Percentiles rank a stretch among this genome's conserved stretches.
These are phyloP conservation scores for Kodamaea kaohsiungensis DNA, from an alignment of 805 yeast species.

Conservation along the genomic window DNA sequence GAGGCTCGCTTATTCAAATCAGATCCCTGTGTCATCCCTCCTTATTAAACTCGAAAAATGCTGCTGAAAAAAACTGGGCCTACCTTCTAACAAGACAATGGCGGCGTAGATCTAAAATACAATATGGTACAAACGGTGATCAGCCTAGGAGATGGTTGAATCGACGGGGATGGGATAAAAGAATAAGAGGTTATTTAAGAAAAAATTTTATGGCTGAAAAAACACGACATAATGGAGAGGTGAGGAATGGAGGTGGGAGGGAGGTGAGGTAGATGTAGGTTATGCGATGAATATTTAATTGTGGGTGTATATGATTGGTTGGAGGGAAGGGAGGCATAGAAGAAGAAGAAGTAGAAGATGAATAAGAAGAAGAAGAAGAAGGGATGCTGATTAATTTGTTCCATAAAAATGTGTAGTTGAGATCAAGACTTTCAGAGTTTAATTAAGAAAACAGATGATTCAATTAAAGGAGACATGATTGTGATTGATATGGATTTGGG, in stretches of 20 bases:
- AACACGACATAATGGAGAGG: background rate
- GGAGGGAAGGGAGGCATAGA: too few species aligned
- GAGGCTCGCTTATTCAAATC: background rate
- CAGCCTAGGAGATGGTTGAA: background rate
- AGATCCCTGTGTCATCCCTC: constrained; percentile 2
- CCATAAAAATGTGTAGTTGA: too few species aligned
- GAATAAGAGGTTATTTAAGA: background rate
- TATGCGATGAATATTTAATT: background rate
- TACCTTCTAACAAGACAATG: background rate
- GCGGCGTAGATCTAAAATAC: constrained; percentile 1
- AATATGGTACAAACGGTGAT: constrained; percentile 4
- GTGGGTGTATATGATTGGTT: background rate
- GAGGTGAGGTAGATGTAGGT: background rate
- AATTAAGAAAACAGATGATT: too few species aligned
- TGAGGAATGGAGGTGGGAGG: background rate
- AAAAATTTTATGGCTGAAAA: constrained; percentile 3
- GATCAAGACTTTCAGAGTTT: too few species aligned
- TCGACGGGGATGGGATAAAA: background rate
- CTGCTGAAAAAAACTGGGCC: background rate
- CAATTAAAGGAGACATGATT: too few species aligned
- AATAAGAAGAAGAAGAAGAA: too few species aligned
- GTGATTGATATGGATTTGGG: too few species aligned
- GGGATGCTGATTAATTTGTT: too few species aligned
- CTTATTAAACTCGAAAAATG: background rate
- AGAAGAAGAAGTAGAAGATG: too few species aligned